Conservation (phyloP, 108 stramenopile species). For the Conticribra weissflogii region DNA sequence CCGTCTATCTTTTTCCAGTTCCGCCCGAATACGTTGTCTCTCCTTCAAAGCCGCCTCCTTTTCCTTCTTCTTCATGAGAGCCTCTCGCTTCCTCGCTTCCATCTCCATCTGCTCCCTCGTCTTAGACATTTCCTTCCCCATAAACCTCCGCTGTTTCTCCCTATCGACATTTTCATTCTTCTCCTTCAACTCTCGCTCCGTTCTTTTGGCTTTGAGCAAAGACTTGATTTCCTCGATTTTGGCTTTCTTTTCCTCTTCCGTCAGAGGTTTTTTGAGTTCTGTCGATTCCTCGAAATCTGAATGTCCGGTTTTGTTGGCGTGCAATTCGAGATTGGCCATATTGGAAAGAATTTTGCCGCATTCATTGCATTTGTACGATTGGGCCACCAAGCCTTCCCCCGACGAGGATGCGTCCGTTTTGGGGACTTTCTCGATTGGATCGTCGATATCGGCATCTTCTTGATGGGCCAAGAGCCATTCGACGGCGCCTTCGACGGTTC, state of each 20-base stretch:
- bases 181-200: slow-evolving; percentile 85
- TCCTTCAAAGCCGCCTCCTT: slow-evolving; percentile 78
- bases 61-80: slow-evolving; percentile 64
- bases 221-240: slow-evolving; percentile 91
- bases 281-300: slow-evolving; percentile 92
- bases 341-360: slow-evolving; percentile 82
- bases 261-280: slow-evolving; percentile 68
- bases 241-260: slow-evolving; percentile 91
- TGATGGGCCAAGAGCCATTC: slow-evolving; percentile 95
- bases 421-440: slow-evolving; percentile 73
- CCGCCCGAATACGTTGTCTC: slow-evolving; percentile 87
- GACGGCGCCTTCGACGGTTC: slow-evolving; percentile 91
- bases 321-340: slow-evolving; percentile 89
- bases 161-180: slow-evolving; percentile 86
- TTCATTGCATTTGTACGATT: slow-evolving; percentile 90
- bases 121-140: slow-evolving; percentile 82
- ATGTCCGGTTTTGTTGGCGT: slow-evolving; percentile 91
- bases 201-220: slow-evolving; percentile 75
- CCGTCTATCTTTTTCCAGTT: slow-evolving; percentile 91
- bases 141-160: slow-evolving; percentile 84
- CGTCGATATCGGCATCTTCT: slow-evolving; percentile 92
- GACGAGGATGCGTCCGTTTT: slow-evolving; percentile 22
- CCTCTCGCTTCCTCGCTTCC: slow-evolving; percentile 83
- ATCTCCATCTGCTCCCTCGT: slow-evolving; percentile 88
- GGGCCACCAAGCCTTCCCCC: slow-evolving; percentile 44